These are phyloP conservation scores for Eruca vesicaria DNA, from an alignment of 441 rosid species.

Conservation along the genomic window DNA sequence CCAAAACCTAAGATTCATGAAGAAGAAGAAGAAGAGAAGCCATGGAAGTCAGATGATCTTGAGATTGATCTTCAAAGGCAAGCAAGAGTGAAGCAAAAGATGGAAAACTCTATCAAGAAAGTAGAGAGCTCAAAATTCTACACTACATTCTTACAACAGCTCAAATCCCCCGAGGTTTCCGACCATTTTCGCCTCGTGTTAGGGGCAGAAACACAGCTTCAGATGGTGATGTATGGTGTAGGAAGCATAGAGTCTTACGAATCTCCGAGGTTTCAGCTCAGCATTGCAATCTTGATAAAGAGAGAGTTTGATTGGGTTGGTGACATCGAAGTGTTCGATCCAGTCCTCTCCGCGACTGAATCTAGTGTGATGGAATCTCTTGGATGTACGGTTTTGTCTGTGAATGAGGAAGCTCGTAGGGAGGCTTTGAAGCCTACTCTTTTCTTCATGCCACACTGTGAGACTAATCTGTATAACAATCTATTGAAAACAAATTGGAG, in stretches of 20 bases:
- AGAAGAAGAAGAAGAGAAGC: constrained; percentile 32
- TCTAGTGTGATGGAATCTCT: constrained; percentile 51
- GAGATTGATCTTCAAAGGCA: constrained; percentile 42
- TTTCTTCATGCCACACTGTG: constrained; percentile 91
- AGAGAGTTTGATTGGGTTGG: constrained; percentile 72
- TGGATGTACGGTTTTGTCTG: constrained; percentile 61
- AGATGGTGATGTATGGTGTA: constrained; percentile 77
- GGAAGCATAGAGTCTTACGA: constrained; percentile 84
- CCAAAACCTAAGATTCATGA: constrained; percentile 23
- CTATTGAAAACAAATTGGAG: constrained; percentile 71
- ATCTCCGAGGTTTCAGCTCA: constrained; percentile 70
- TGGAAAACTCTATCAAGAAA: constrained; percentile 46
- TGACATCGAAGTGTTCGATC: constrained; percentile 75
- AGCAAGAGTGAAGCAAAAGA: constrained; percentile 52
- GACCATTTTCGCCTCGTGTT: constrained; percentile 45
- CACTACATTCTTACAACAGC: constrained; percentile 49
- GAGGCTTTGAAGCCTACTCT: constrained; percentile 52
- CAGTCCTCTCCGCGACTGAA: constrained; percentile 67
- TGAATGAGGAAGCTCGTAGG: constrained; percentile 77
- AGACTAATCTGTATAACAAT: constrained; percentile 64
- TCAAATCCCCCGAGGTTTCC: constrained; percentile 46
- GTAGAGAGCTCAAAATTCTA: constrained; percentile 58
- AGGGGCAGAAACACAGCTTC: constrained; percentile 50
- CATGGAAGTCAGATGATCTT: constrained; percentile 57
- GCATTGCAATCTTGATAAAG: constrained; percentile 71